Base-by-base conservation (phyloP, 1,284 basidiomycete genomes). In the Papiliotrema terrestris region DNA sequence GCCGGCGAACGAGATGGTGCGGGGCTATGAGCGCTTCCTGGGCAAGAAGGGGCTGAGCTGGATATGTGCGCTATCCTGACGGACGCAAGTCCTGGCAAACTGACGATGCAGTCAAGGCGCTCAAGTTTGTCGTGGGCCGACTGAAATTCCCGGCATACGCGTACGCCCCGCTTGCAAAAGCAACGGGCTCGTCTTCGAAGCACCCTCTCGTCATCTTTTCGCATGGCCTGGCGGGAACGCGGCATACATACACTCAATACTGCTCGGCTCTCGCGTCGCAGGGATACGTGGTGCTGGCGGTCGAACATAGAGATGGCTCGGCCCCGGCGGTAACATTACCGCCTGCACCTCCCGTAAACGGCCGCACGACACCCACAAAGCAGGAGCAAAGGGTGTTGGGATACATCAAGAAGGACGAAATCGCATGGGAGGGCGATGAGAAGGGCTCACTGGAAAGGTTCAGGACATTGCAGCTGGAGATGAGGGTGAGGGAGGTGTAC, bases 201-300 rank as follows among this genome's bases (percentile, higher is more conserved):
- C 88, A 86, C 83, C 86, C 87, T 0, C 79, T 91, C 15, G 82
- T 89, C 29, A 81, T 90, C 45, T 90, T 90, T 74, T 88, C 86
- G 17, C 89, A 91, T 76, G 89, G 89, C 19, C 80, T 91, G 13
- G 85, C 83, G n/a, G 89, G 88, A 1, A 84, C 82, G 41, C 78
- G 84, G 22, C 87, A 83, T 1, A 82, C 83, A 1, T 91, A 90
- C 69, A 86, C 87, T 58, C 86, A 89, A 72, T 74, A 85, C 56
- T 90, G 87, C 65, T 78, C 80, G 2, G 80, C 81, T 14, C 74
- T 91, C 25, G 89, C 88, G 2, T 82, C 86, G 2, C 80, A 84
- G 46, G 89, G 89, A 3, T 84, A 82, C 59, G 83, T 91, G 15
- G 88, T 91, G 1, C 78, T 89, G 32, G 84, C 86, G 2, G 72